Evolutionary conservation across 2,329 filamentous ascomycete genomes (phyloP), one percentile per base, ranked within the genome.

Genomic region (Davidsoniella neocaledoniae): DNA sequence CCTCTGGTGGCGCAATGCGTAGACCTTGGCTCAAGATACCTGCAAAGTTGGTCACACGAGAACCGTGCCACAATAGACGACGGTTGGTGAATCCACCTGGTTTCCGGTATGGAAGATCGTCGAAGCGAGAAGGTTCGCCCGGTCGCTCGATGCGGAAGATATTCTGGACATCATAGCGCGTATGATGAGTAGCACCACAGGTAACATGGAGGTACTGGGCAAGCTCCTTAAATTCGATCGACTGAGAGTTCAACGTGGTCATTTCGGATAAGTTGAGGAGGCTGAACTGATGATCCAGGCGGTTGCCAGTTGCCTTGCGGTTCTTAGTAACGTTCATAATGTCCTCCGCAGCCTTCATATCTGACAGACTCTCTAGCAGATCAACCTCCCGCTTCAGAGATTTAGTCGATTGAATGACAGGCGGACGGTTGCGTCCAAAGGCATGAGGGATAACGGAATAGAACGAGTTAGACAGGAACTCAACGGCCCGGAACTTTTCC

Each of bases 11-110:
- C 5, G 87, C 87, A 56, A 94, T 94, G n/a, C 86, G 82, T 5
- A 94, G 73, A 55, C 87, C 87, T 63, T 94, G 85, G 51, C 79
- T 83, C 40, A 94, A 74, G 53, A 94, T 94, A 59, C 86, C 87
- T 59, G 82, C 86, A 56, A 81, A 94, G 62, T 94, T 94, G 48
- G 84, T 91, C 29, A 72, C 74, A 33, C 86, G 79, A 14, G 83
- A 88, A 14, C 87, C 86, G 60, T 94, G 87, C 87, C 87, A 94
- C 2, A 94, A 71, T 1, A 94, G 76, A 16, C 84, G 77, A 21
- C 82, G 76, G 60, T 91, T 76, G 44, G 73, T 74, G n/a, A 71
- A n/a, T 12, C 43, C 43, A 12, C 43, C 33, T 66, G 8, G 70
- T 60, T 44, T 72, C 70, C 19, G 73, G 63, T 53, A 70, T 6